phyloP scores from a whole-genome alignment of 371 early-diverging fungal species.

The Mortierella sp. region DNA sequence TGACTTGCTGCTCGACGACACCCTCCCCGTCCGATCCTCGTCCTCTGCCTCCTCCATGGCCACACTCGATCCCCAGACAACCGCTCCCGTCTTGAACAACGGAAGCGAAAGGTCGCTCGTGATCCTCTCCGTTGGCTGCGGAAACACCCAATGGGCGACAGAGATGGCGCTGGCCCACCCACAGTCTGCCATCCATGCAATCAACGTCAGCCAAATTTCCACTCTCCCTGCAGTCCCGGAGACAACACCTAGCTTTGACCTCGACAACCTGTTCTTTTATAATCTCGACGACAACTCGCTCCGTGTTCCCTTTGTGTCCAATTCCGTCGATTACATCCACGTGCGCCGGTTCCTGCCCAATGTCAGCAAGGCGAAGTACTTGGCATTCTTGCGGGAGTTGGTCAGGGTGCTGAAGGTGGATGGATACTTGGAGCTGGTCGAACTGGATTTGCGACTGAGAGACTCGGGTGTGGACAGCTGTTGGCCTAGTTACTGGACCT shows the following conservation, averaged over 20 bases:
- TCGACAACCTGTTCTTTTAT: constrained; percentile 55
- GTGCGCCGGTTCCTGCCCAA: constrained; percentile 53
- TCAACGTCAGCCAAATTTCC: constrained; percentile 50
- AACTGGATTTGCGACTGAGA: constrained; percentile 44
- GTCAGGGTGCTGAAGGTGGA: constrained; percentile 51
- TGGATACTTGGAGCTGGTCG: constrained; percentile 53
- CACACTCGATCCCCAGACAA: constrained; percentile 18
- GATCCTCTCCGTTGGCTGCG: constrained; percentile 53
- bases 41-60: constrained; percentile 29
- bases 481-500: constrained; percentile 56
- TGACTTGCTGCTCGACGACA: background rate
- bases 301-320: constrained; percentile 47
- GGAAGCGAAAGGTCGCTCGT: constrained; percentile 45
- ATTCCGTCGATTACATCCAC: constrained; percentile 54
- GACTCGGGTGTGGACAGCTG: constrained; percentile 47
- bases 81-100: constrained; percentile 15
- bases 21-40: background rate
- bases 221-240: constrained; percentile 47
- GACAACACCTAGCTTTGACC: constrained; percentile 46
- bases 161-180: constrained; percentile 56
- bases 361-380: constrained; percentile 51
- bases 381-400: constrained; percentile 45
- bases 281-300: constrained; percentile 56
- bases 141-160: constrained; percentile 54
- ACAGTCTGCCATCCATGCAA: constrained; percentile 53